phyloP scores from a whole-genome alignment of 225 moss, liverwort and hornwort species.

The Antitrichia curtipendula region DNA sequence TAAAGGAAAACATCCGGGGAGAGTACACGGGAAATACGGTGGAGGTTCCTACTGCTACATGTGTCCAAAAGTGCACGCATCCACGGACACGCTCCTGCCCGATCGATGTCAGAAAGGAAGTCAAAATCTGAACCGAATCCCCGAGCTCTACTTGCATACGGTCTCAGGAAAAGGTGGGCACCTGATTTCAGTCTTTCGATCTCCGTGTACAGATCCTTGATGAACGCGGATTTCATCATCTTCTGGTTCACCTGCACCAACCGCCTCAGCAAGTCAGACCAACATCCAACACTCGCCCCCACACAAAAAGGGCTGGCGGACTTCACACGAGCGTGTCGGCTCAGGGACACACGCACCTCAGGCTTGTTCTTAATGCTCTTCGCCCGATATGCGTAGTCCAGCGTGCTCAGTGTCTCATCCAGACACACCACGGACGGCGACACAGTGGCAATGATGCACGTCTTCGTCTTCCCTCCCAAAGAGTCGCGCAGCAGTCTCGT shows the following conservation, averaged over 20 bases:
- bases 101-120: too few relatives aligned
- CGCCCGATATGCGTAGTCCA: conserved; percentile 94
- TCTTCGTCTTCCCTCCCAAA: conserved; percentile 92
- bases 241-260: conserved; percentile 77
- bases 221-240: conserved; percentile 91
- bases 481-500: conserved; percentile 90
- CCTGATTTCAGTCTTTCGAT: conserved; percentile 89
- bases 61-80: not conserved
- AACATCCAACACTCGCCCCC: not conserved
- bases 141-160: not conserved
- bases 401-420: conserved; percentile 89
- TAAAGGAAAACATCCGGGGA: not conserved
- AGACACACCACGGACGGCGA: conserved; percentile 89
- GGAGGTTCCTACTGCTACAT: not conserved
- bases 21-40: not conserved
- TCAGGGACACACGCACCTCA: conserved; percentile 33
- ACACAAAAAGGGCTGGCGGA: not conserved
- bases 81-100: not conserved
- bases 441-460: conserved; percentile 92
- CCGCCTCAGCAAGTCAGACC: not conserved
- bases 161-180: not conserved
- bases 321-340: not conserved
- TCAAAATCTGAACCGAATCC: not conserved
- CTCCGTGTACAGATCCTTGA: conserved; percentile 87
- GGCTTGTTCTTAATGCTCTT: conserved; percentile 95